These are phyloP conservation scores for Paraglomus brasilianum DNA, from an alignment of 192 early-diverging fungal species.

Conservation along the genomic window DNA sequence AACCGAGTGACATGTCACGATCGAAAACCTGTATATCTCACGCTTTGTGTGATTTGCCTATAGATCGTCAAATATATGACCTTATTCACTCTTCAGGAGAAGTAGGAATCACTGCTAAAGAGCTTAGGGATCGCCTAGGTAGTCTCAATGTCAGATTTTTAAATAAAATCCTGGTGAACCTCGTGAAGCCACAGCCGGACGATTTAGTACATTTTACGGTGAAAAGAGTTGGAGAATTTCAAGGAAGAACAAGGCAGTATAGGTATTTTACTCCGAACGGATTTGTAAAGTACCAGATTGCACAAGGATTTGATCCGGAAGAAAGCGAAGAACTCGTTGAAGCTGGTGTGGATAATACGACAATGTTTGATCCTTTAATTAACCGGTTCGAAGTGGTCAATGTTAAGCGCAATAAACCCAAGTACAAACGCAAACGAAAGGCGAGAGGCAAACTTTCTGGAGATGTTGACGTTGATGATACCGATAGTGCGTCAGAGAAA, in stretches of 20 bases:
- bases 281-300: conserved; percentile 30
- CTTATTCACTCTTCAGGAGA: conserved; percentile 51
- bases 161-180: conserved; percentile 44
- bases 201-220: conserved; percentile 33
- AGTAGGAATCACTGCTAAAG: conserved; percentile 51
- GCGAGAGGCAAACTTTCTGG: too few species aligned
- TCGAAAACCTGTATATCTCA: conserved; percentile 18
- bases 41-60: conserved; percentile 46
- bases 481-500: too few species aligned
- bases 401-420: too few species aligned
- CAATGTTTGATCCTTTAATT: not conserved
- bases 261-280: conserved; percentile 55
- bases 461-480: too few species aligned
- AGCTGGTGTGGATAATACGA: not conserved
- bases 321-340: not conserved
- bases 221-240: conserved; percentile 55
- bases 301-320: conserved; percentile 24
- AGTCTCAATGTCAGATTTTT: conserved; percentile 51
- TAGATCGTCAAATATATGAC: conserved; percentile 65
- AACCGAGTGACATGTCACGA: too few species aligned
- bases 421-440: too few species aligned
- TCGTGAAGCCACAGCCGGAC: conserved; percentile 42
- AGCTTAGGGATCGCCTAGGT: conserved; percentile 48
- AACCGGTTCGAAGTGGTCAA: conserved; percentile 2
- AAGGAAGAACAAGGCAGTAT: conserved; percentile 61